Percentiles rank a stretch among this genome's conserved stretches.
These are phyloP conservation scores for Arachnopeziza araneosa DNA, from an alignment of 2,329 filamentous ascomycete species.

Conservation along the genomic window DNA sequence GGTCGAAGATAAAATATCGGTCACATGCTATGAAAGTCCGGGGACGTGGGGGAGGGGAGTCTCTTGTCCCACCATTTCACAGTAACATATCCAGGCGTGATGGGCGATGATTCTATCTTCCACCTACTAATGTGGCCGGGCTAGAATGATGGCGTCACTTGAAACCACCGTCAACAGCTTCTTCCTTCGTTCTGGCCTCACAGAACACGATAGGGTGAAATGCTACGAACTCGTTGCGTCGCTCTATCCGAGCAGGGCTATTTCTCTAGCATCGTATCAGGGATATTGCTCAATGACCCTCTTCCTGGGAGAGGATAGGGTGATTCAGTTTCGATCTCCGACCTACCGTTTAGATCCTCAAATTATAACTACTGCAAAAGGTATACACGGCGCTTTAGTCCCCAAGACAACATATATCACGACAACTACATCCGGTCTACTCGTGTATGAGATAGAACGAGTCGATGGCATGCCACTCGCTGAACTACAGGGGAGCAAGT, in stretches of 20 bases:
- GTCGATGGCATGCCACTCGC: constrained; percentile 35
- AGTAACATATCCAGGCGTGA: neutral
- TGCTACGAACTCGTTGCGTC: constrained; percentile 32
- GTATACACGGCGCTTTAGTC: constrained; percentile 37
- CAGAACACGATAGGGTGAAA: constrained; percentile 10
- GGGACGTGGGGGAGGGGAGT: neutral
- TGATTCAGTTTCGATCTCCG: constrained; percentile 45
- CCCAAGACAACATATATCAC: constrained; percentile 38
- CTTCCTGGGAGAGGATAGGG: constrained; percentile 32
- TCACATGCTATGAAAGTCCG: too few species aligned
- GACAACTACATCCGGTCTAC: constrained; percentile 25
- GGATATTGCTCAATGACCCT: constrained; percentile 50
- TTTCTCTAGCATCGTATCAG: constrained; percentile 36
- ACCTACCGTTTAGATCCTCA: constrained; percentile 38
- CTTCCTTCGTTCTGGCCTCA: constrained; percentile 23
- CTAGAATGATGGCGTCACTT: neutral
- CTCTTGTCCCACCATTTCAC: neutral
- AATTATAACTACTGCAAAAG: constrained; percentile 34
- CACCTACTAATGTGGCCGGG: neutral
- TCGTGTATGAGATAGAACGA: constrained; percentile 38
- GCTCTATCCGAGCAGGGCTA: constrained; percentile 28
- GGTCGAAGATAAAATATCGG: too few species aligned
- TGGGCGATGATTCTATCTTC: neutral
- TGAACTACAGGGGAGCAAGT: constrained; percentile 29
- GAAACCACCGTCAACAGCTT: constrained; percentile 18